These are phyloP conservation scores for Aureoboletus auriporus DNA, from an alignment of 768 basidiomycete genomes.

Conservation along the genomic window DNA sequence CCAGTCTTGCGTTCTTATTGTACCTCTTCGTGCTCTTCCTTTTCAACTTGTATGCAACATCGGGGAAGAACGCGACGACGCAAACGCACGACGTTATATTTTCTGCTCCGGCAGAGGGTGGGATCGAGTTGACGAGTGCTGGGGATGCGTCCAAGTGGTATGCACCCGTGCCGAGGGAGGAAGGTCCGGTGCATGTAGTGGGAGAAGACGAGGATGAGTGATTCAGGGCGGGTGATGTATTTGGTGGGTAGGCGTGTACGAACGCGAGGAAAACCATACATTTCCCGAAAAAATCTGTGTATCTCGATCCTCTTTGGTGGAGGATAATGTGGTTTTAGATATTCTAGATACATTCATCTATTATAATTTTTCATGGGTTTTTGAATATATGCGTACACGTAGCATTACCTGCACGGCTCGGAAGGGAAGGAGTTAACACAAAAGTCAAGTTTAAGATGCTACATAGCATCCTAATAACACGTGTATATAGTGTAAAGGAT, in stretches of 20 bases:
- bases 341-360: neutral
- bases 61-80: slow-evolving; percentile 50
- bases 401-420: too few species aligned
- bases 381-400: neutral
- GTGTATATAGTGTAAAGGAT: too few species aligned
- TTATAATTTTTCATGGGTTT: neutral
- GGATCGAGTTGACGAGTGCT: slow-evolving; percentile 41
- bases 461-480: too few species aligned
- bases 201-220: slow-evolving; percentile 47
- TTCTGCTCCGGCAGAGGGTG: slow-evolving; percentile 23
- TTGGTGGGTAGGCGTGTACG: neutral
- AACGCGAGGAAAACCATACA: too few species aligned
- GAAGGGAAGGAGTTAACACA: too few species aligned
- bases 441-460: too few species aligned
- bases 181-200: slow-evolving; percentile 38
- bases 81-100: slow-evolving; percentile 14
- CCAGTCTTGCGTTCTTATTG: slow-evolving; percentile 61
- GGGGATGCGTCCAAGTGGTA: slow-evolving; percentile 54
- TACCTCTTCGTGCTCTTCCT: slow-evolving; percentile 72
- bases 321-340: neutral
- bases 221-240: neutral
- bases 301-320: neutral
- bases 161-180: slow-evolving; percentile 49
- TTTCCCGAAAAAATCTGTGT: neutral
- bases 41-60: slow-evolving; percentile 62